Conservation (phyloP, 805 yeast species). For the Yamadazyma laniorum region DNA sequence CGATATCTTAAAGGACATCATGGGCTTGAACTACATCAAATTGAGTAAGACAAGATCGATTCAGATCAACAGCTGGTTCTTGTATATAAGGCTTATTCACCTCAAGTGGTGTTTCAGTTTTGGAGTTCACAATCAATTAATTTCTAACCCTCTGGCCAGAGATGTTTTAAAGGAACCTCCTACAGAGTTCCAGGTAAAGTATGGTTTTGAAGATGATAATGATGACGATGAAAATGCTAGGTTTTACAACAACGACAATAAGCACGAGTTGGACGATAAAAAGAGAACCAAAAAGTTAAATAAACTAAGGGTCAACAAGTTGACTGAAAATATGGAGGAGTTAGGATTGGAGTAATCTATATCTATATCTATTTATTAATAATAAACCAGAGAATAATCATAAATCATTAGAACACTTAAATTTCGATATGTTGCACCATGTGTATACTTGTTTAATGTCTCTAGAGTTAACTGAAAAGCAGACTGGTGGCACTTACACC, state of each 20-base stretch:
- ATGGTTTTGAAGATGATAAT: conserved; percentile 17
- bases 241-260: conserved; percentile 11
- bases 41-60: conserved; percentile 46
- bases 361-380: background rate
- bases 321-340: conserved; percentile 31
- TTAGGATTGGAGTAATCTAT: conserved; percentile 12
- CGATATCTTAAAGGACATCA: conserved; percentile 29
- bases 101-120: conserved; percentile 52
- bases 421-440: no score
- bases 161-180: conserved; percentile 38
- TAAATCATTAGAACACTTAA: no score
- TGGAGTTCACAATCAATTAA: conserved; percentile 50
- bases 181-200: conserved; percentile 22
- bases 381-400: no score
- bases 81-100: conserved; percentile 46
- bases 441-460: no score
- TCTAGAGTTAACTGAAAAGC: no score
- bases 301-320: conserved; percentile 37
- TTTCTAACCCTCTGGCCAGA: conserved; percentile 32
- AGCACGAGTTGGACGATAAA: conserved; percentile 27
- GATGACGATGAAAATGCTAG: conserved; percentile 13
- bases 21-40: conserved; percentile 38
- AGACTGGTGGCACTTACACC: no score
- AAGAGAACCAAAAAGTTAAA: conserved; percentile 34
- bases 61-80: conserved; percentile 50